Evolutionary conservation across 1,139 yeast species (phyloP), one percentile per base, ranked within the genome.

Genomic region (Magnusiomyces fungicola): DNA sequence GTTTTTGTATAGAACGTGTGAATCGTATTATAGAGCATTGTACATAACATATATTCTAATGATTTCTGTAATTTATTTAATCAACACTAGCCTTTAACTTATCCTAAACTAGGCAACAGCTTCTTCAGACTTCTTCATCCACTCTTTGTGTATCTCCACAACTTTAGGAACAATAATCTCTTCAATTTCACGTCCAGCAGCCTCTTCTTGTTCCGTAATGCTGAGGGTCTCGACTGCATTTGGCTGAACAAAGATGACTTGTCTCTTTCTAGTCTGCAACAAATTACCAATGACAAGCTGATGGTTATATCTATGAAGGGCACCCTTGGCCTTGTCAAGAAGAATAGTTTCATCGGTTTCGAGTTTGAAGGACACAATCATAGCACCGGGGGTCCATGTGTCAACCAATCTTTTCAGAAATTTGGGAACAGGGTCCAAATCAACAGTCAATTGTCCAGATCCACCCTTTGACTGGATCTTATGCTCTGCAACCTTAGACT

Each of bases 381-480:
- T 85, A 1, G 97, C 95, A 7, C 81, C 79, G 1, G 95, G 95
- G 0, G 96, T 95, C 98, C 98, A 92, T 29, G 81, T 78, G 57
- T 88, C 96, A 1, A 90, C 97, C 56, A 94, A 71, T 53, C 97
- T 73, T 57, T 87, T 78, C 59, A 92, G 74, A 59, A 94, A 92
- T 64, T 92, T 92, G 16, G 99, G 98, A 2, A 94, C 98, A 16
- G 96, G 97, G 61, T 92, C 97, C 57, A 92, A 72, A 59, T 88
- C 84, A 23, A 92, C 88, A 19, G 84, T 78, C 50, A 92, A 71
- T 61, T 84, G 86, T 1, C 89, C 88, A 2, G 74, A 75, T 16
- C 72, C 79, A 45, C 75, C 76, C 21, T 79, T 79, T 14, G 95
- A 83, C 67, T 94, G 98, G 55, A 92, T 92, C 67, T 92, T 92